Conservation (phyloP, 2,329 filamentous ascomycete species). For the Colletotrichum sp. region DNA sequence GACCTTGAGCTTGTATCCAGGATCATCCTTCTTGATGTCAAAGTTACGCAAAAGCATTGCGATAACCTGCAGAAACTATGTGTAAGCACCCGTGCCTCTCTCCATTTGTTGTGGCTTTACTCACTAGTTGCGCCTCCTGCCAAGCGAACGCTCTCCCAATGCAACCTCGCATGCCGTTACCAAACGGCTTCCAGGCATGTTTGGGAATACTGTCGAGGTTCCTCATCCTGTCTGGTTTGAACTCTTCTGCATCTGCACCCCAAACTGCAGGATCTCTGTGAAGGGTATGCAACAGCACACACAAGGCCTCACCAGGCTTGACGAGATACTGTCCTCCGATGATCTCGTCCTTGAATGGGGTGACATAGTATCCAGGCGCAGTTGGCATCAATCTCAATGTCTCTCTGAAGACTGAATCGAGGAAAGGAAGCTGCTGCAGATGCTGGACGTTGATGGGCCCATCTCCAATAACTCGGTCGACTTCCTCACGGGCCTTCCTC, state of each 20-base stretch:
- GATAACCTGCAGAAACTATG: background rate
- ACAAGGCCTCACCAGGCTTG: slow-evolving; percentile 45
- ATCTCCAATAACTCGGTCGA: slow-evolving; percentile 67
- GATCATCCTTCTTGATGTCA: slow-evolving; percentile 66
- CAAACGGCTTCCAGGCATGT: slow-evolving; percentile 55
- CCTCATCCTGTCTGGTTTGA: slow-evolving; percentile 66
- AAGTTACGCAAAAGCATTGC: slow-evolving; percentile 71
- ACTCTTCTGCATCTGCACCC: slow-evolving; percentile 60
- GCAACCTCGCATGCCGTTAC: slow-evolving; percentile 55
- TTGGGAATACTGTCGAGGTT: slow-evolving; percentile 35
- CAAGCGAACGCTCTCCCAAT: slow-evolving; percentile 59
- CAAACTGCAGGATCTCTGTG: slow-evolving; percentile 62
- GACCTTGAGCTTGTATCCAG: slow-evolving; percentile 56
- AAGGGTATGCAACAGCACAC: slow-evolving; percentile 48
- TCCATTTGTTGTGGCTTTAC: background rate
- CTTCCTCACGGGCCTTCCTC: slow-evolving; percentile 67
- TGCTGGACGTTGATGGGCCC: slow-evolving; percentile 62
- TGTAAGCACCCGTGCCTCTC: background rate
- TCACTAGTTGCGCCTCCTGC: slow-evolving; percentile 53
- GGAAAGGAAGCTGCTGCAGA: slow-evolving; percentile 65
- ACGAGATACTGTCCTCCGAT: slow-evolving; percentile 59
- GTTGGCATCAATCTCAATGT: slow-evolving; percentile 34
- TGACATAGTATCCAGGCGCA: slow-evolving; percentile 26
- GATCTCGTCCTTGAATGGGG: slow-evolving; percentile 44
- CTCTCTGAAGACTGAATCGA: slow-evolving; percentile 68